A percentile compares a stretch with the other conserved stretches of the same genome.
Evolutionary conservation across 1,139 yeast species (phyloP).

Genomic region (Zhuliangozyma blackwelliae): DNA sequence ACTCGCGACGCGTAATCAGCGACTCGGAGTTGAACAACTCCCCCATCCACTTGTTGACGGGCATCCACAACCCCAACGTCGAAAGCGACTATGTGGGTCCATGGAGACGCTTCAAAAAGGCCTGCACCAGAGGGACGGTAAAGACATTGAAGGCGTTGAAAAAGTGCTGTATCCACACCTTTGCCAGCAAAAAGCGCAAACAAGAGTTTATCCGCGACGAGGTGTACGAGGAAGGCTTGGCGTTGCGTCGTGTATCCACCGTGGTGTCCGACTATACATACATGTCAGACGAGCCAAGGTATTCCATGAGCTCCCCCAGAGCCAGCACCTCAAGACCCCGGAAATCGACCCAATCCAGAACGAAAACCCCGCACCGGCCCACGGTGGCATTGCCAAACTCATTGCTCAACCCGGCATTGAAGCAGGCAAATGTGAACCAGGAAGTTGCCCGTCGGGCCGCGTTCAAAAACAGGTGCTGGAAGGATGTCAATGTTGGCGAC

Average conservation of each 20-base stretch:
- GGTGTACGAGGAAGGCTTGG: conserved; percentile 23
- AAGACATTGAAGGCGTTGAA: conserved; percentile 17
- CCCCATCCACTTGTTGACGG: conserved; percentile 69
- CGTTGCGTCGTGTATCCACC: conserved; percentile 37
- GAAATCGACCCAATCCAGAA: conserved; percentile 10
- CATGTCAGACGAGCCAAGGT: conserved; percentile 12
- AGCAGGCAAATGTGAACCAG: conserved; percentile 15
- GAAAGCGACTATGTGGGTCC: conserved; percentile 56
- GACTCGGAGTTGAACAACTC: conserved; percentile 88
- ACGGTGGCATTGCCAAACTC: conserved; percentile 20
- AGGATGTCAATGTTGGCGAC: conserved; percentile 85
- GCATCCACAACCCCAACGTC: conserved; percentile 74
- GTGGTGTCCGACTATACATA: conserved; percentile 33
- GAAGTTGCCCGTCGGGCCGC: conserved; percentile 9
- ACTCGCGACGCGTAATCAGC: conserved; percentile 73
- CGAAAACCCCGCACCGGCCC: conserved; percentile 8
- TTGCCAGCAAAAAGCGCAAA: conserved; percentile 27
- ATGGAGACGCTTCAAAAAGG: conserved; percentile 65
- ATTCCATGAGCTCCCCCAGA: conserved; percentile 10
- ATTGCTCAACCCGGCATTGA: conserved; percentile 30
- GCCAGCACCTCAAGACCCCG: conserved; percentile 4
- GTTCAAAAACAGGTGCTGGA: conserved; percentile 59
- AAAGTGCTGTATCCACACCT: conserved; percentile 20
- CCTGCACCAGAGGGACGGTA: conserved; percentile 23
- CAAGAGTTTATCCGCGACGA: conserved; percentile 24